Evolutionary conservation across 805 yeast species (phyloP).

Genomic region (Starmerella asiatica): DNA sequence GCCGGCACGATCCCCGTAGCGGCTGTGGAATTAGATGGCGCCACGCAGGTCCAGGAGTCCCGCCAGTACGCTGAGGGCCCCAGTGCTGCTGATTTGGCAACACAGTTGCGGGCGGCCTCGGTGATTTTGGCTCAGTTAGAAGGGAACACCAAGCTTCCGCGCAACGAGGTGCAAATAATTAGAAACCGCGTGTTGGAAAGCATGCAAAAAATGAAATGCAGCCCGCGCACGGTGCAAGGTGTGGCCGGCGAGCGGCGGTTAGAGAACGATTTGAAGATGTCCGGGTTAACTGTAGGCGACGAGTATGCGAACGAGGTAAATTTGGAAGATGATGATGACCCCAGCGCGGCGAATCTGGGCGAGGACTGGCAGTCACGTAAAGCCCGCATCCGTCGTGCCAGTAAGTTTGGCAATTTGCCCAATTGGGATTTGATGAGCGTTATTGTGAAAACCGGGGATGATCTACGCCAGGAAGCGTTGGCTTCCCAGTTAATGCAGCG

Average conservation of each 20-base stretch:
- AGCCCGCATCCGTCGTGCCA: slow-evolving; percentile 61
- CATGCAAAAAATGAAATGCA: slow-evolving; percentile 65
- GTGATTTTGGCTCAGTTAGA: slow-evolving; percentile 88
- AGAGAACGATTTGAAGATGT: slow-evolving; percentile 82
- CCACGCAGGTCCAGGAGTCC: slow-evolving; percentile 14
- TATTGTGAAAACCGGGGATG: slow-evolving; percentile 92
- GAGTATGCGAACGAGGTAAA: slow-evolving; percentile 62
- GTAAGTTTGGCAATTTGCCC: slow-evolving; percentile 70
- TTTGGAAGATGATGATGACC: slow-evolving; percentile 25
- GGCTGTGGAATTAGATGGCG: slow-evolving; percentile 14
- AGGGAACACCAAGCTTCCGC: slow-evolving; percentile 34
- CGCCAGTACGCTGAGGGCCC: slow-evolving; percentile 13
- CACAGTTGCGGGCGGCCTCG: slow-evolving; percentile 92
- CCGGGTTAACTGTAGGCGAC: slow-evolving; percentile 50
- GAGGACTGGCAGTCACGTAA: slow-evolving; percentile 88
- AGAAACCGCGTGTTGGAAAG: slow-evolving; percentile 54
- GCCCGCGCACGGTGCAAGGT: slow-evolving; percentile 35
- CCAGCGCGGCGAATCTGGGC: slow-evolving; percentile 50
- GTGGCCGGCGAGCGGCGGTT: slow-evolving; percentile 85
- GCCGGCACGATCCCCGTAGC: slow-evolving; percentile 10
- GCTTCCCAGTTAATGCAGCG: slow-evolving; percentile 89
- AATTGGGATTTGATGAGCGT: slow-evolving; percentile 95
- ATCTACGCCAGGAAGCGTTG: slow-evolving; percentile 91
- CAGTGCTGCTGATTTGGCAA: slow-evolving; percentile 49
- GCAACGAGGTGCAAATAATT: slow-evolving; percentile 51